Base-by-base conservation (phyloP, 306 rosid genomes). In the Sicyos edulis region DNA sequence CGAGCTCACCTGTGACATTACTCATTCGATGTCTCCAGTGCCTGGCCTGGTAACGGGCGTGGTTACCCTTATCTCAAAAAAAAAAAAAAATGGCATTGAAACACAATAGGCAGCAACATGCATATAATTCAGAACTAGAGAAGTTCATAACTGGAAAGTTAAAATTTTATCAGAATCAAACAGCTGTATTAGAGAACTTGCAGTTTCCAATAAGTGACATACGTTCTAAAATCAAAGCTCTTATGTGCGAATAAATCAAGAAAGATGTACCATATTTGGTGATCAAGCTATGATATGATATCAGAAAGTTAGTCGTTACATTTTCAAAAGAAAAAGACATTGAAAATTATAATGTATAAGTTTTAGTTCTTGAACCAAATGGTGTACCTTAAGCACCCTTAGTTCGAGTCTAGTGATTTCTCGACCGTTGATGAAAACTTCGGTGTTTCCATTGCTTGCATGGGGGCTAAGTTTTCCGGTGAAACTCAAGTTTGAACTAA, bases 401-500 rank as follows among this genome's bases (percentile, higher is more conserved):
- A 89, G 76, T 83, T 95, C 99, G 54, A 91, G 97, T 78, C 79
- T 95, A 61, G 99, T 95, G 68, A 95, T 95, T 85, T 95, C 95
- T 76, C 99, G 89, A 51, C 99, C 99, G 66, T 95, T 95, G 19
- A 95, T 87, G 84, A 86, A 95, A 75, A 95, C 99, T 83, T 89
- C 89, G 6, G 97, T 91, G 80, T 89, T 95, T 65, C 99, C 99
- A 16, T 83, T 86, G 87, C 99, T 95, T 50, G 99, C 96, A 80
- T 82, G 78, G 17, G 85, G 77, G 78, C 78, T 74, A 76, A 95
- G 99, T 76, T 91, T 95, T 53, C 96, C 97, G 17, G 86, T 72
- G 76, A 95, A 95, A 76, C 87, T 89, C 76, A 95, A 82, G 87
- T 95, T 95, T 65, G 99, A 95, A 85, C 99, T 91, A 74, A 95